A percentile compares a stretch with the other conserved stretches of the same genome.
phyloP scores from a whole-genome alignment of 225 moss, liverwort and hornwort species.

The Neckera pumila region DNA sequence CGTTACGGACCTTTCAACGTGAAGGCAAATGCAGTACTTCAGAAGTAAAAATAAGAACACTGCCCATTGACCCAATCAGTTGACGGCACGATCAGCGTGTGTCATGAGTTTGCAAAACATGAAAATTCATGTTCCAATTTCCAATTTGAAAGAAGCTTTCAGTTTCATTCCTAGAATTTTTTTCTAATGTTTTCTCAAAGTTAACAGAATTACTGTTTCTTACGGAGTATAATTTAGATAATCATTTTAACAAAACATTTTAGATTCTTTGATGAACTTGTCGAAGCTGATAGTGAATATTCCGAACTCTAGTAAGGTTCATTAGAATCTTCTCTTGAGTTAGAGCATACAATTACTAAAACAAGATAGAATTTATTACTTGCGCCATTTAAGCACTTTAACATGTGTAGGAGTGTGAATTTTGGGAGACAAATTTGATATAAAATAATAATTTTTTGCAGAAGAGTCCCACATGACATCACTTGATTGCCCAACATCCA shows the following conservation, averaged over 20 bases:
- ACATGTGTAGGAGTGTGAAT: not conserved
- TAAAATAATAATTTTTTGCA: not conserved
- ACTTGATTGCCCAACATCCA: not conserved
- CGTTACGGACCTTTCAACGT: not conserved
- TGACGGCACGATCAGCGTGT: not conserved
- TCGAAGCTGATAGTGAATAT: not conserved
- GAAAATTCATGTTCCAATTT: not conserved
- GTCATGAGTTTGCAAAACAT: not conserved
- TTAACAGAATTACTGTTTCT: rapidly evolving
- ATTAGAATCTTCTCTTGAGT: not conserved
- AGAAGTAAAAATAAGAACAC: not conserved
- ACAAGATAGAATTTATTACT: not conserved
- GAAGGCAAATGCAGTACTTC: not conserved
- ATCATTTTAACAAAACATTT: rapidly evolving
- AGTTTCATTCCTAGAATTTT: not conserved
- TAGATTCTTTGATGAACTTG: not conserved
- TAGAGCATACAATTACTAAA: not conserved
- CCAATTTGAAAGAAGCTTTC: not conserved
- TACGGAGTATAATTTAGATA: too few species aligned
- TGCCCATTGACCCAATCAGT: not conserved
- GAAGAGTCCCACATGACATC: too few species aligned
- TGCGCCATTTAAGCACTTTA: not conserved
- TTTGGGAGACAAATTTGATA: not conserved
- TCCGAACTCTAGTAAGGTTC: not conserved
- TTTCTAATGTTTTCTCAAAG: not conserved